Base-by-base conservation (phyloP, 164 flowering plant genomes). In the Chloranthus sessilifolius region DNA sequence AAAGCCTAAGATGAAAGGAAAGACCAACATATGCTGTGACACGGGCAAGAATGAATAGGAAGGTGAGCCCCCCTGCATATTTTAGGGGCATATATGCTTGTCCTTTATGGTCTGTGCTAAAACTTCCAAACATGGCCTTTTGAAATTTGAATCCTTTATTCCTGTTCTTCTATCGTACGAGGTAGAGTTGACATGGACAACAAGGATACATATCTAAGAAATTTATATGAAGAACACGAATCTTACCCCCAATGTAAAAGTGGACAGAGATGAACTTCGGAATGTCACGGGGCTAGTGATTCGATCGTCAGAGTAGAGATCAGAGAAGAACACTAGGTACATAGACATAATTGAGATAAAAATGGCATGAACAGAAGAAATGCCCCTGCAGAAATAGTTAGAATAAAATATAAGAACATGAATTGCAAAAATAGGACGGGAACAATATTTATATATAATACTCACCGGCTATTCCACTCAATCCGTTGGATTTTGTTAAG, bases 391-490 rank as follows among this genome's bases (percentile, higher is more conserved):
- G 26, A 66, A 65, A 33, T 16, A 56, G 40, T 40, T 47, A 29
- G 54, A 27, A 53, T 55, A 19, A 7, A 21, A 38, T 27, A 24
- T 42, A 15, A 7, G 46, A 42, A 15, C 8, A 21, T 6, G 11
- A 20, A 21, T 23, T 7, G 20, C 25, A 25, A 25, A n/a, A 22
- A 50, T 40, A 11, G 22, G 3, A 61, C 17, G 19, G 20, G 33
- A 38, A 17, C 15, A 58, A 52, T 29, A 5, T 0, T 17, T 19
- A 49, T 53, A 43, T 7, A 43, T n/a, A 25, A 47, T 12, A 62
- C 76, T 62, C 41, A 83, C 98, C 98, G 79, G 27, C 84, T 92
- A 61, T 79, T 84, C 98, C 98, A 92, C 56, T 92, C 98, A 43
- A 74, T 54, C 23, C 80, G 74, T 59, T 92, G 88, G 20, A 75